Conservation (phyloP, 257 asterid genomes). For the Schizonepeta tenuifolia region DNA sequence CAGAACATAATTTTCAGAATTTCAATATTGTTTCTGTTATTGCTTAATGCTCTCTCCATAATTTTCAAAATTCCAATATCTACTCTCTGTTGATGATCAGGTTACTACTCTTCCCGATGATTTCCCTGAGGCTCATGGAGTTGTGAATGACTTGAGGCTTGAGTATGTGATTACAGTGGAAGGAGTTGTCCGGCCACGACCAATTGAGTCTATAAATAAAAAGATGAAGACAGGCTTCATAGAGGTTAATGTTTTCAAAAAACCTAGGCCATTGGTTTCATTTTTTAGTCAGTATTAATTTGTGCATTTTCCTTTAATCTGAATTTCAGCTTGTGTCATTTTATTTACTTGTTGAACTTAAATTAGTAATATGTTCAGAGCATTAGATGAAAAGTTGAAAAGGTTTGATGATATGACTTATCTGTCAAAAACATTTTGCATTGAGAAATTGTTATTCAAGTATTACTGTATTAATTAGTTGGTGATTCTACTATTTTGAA, state of each 20-base stretch:
- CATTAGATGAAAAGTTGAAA: not conserved
- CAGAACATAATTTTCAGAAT: not conserved
- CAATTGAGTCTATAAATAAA: conserved; percentile 74
- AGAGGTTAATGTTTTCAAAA: conserved; percentile 59
- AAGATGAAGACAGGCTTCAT: conserved; percentile 90
- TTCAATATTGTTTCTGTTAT: not conserved
- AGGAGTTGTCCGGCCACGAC: conserved; percentile 84
- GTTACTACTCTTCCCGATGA: conserved; percentile 91
- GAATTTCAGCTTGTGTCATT: not conserved
- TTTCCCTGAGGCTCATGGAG: conserved; percentile 88
- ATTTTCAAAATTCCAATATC: not conserved
- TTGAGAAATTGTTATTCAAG: not conserved
- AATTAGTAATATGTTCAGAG: not conserved
- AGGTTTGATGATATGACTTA: not conserved
- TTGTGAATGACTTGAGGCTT: conserved; percentile 78
- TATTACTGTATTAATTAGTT: not conserved
- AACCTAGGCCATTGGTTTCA: not conserved
- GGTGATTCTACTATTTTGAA: not conserved
- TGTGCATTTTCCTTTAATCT: not conserved
- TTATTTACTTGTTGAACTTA: not conserved
- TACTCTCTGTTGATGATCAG: conserved; percentile 41
- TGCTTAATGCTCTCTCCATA: not conserved
- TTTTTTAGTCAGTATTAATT: not conserved
- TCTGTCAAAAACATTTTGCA: conserved; percentile 1
- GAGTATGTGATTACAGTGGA: conserved; percentile 91